Evolutionary conservation across 805 yeast genomes (phyloP), one percentile per base, ranked within the genome.

Genomic region (Kazachstania kunashirensis): DNA sequence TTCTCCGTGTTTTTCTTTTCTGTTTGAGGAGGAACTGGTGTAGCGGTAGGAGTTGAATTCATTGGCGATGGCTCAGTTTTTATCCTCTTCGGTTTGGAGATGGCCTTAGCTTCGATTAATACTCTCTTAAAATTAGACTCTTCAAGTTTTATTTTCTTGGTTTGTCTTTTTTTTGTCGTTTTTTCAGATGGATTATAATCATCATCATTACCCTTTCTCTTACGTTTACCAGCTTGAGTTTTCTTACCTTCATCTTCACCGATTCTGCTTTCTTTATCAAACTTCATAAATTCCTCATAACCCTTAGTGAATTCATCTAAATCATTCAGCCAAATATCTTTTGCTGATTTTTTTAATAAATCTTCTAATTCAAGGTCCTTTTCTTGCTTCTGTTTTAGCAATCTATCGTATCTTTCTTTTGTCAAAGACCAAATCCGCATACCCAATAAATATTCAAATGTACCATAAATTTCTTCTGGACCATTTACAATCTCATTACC

Each of bases 371-470:
- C 94, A 10, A 58, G 65, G 54, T 85, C 89, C 50, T 78, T 80
- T 18, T 66, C 79, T 39, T 76, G 84, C 42, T 75, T 71, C 55
- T 88, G 94, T 37, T 70, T 69, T 49, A 86, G 64, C 46, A 92
- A 65, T 47, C 73, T 78, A 50, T 84, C 88, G 54, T 88, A 92
- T 49, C 92, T 73, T 61, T 92, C 98, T 40, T 70, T 71, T 0
- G 98, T 89, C 53, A 92, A 73, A 26, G 96, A 81, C 92, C 96
- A 85, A 45, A 92, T 78, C 24, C 86, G 75, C 95, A 92, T 83
- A 37, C 92, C 94, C 36, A 92, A 67, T 44, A 92, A 67, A 49
- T 92, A 92, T 52, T 92, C 97, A 59, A 76, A 89, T 6, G 79
- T 68, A 8, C 85, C 73, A 35, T 70, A 68, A 12, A 73, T 62